Base-by-base conservation (phyloP, 108 stramenopile genomes). In the Pseudonitzschia multistriata region DNA sequence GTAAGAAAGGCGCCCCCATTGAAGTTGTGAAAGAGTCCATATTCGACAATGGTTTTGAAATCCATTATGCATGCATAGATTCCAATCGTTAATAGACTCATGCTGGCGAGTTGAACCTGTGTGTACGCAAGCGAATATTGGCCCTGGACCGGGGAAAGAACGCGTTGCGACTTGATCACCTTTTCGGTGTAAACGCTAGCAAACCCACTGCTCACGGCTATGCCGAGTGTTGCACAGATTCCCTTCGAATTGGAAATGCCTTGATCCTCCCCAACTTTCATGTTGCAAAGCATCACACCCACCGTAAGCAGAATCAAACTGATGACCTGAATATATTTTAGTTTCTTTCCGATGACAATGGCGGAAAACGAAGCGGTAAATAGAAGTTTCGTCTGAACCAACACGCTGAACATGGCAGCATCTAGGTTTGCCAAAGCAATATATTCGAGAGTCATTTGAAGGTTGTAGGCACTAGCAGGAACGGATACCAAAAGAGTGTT, bases 381-480 rank as follows among this genome's bases (percentile, higher is more conserved):
- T 2, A 82, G 27, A 15, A 98, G 78, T 75, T 98, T 98, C 22
- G 93, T 81, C 70, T 98, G 96, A 1, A 96, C 96, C 67, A 93
- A 71, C 7, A 98, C 98, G 28, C 88, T 89, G 73, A 96, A 97
- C 36, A 92, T 84, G 19, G 96, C 90, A 0, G 97, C 96, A 60
- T 97, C 91, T 25, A 99, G 71, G 77, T 97, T 94, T n/a, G 79
- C 82, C 71, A 99, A 74, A 24, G 98, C 97, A 24, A 94, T 72
- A 78, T 96, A 99, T 68, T 97, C 92, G 73, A 99, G 67, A 49
- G 94, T 91, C 86, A 96, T 96, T 80, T 99, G 98, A 34, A 97
- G 74, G 47, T 84, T 91, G 85, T 99, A 99, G 6, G 96, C 74
- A 15, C 95, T 76, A n/a, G 96, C 96, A 10, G 98, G 98, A 5